Evolutionary conservation across 75 land plant genomes (phyloP), one percentile per base, ranked within the genome.

Genomic region (Gnetum montanum): DNA sequence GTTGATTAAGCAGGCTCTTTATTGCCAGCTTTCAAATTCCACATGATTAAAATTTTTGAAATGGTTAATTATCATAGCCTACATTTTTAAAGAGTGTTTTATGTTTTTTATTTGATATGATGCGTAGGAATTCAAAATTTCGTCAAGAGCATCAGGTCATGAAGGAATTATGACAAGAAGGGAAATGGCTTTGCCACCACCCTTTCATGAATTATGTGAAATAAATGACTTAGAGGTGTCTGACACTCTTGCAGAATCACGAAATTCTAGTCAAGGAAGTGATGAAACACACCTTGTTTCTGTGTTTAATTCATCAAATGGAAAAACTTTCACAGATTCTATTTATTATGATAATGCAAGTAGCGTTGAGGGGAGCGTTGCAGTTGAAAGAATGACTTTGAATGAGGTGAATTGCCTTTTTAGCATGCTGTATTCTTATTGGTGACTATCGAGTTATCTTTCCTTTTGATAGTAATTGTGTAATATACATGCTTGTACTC

Each of bases 151-250:
- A 52, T 8, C 23, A 31, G 3, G n/a, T 4, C 22, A 36, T 33
- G 23, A 31, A 30, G 20, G 19, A 18, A 15, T 52, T 31, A 23
- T 36, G 6, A 25, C 15, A 19, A 52, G 33, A 12, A 68, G 67
- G 46, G 58, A 79, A 43, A 55, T 62, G 56, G 63, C 54, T 28
- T 65, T 75, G 43, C 82, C 75, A 24, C 69, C 80, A 60, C 81
- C 85, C 6, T 91, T 91, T 68, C 71, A 78, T 40, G 70, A 75
- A 34, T 72, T 90, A 40, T 35, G 60, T 53, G 61, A 80, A 55
- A 76, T 73, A 47, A 55, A 58, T 54, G 76, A 64, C 47, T 35
- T 27, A 6, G 31, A 47, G 24, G 3, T 19, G 18, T n/a, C 15
- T 6, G 55, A 2, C 0, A 58, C 52, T 57, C 36, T 12, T 4